These are phyloP conservation scores for Amesomyces nigricolor DNA, from an alignment of 2,329 filamentous ascomycete genomes.

Conservation along the genomic window DNA sequence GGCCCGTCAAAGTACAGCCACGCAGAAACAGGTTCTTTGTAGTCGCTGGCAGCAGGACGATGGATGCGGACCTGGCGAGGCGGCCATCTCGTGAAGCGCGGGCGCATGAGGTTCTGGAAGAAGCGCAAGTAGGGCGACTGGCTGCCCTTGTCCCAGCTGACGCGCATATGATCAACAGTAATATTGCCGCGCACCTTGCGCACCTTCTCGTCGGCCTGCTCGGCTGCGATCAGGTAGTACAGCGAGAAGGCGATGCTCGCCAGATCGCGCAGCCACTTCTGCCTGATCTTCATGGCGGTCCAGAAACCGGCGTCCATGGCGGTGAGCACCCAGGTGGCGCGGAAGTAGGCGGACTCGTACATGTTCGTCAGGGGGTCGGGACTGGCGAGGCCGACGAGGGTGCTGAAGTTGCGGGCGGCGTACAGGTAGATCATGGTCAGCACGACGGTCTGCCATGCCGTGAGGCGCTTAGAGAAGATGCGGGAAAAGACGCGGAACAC, in stretches of 20 bases:
- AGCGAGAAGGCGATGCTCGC: slow-evolving; percentile 76
- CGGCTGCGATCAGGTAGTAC: slow-evolving; percentile 89
- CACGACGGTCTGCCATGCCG: slow-evolving; percentile 83
- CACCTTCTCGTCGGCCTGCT: slow-evolving; percentile 94
- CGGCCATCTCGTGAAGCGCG: slow-evolving; percentile 72
- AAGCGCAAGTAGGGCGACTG: slow-evolving; percentile 72
- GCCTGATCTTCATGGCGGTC: slow-evolving; percentile 89
- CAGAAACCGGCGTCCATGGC: slow-evolving; percentile 95
- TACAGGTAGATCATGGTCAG: slow-evolving; percentile 89
- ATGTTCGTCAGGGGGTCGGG: slow-evolving; percentile 92
- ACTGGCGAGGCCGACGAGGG: slow-evolving; percentile 81
- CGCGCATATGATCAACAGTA: slow-evolving; percentile 83
- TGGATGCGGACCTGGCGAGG: slow-evolving; percentile 81
- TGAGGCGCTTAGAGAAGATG: slow-evolving; percentile 64
- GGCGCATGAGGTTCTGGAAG: slow-evolving; percentile 66
- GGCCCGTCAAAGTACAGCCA: slow-evolving; percentile 96
- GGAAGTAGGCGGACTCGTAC: slow-evolving; percentile 87
- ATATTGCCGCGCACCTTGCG: slow-evolving; percentile 79
- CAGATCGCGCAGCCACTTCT: slow-evolving; percentile 74
- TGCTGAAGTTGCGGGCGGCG: slow-evolving; percentile 85
- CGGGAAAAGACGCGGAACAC: slow-evolving; percentile 64
- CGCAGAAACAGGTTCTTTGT: slow-evolving; percentile 72
- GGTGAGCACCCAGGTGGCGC: slow-evolving; percentile 94
- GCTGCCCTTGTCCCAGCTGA: slow-evolving; percentile 92
- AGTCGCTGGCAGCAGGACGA: slow-evolving; percentile 71